These are phyloP conservation scores for Neophaeococcomyces mojaviensis DNA, from an alignment of 2,329 filamentous ascomycete genomes.

Conservation along the genomic window DNA sequence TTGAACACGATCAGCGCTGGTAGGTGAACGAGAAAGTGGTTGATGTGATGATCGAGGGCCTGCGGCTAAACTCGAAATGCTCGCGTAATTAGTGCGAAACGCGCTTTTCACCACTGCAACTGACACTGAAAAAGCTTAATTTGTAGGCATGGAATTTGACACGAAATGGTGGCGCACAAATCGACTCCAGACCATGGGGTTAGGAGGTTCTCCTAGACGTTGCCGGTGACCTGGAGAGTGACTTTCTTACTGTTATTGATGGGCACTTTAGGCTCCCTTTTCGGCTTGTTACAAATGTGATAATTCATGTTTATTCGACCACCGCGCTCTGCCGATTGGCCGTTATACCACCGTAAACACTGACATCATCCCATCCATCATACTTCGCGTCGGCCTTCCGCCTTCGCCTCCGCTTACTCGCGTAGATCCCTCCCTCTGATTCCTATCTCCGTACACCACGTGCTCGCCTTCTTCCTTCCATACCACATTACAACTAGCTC, in stretches of 20 bases:
- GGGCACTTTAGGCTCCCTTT: not conserved
- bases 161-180: not conserved
- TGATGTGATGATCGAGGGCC: not conserved
- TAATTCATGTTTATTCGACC: not conserved
- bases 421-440: not conserved
- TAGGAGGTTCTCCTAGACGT: too few relatives aligned
- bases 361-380: not conserved
- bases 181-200: too few relatives aligned
- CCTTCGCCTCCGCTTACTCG: not conserved
- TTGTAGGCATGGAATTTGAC: not conserved
- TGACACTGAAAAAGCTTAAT: not conserved
- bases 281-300: not conserved
- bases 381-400: not conserved
- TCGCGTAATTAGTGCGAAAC: constrained; percentile 8
- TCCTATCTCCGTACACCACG: constrained; percentile 35
- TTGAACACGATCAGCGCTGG: not conserved
- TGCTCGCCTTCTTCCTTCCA: constrained; percentile 22
- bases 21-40: not conserved
- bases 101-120: constrained; percentile 1
- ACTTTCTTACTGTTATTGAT: too few relatives aligned
- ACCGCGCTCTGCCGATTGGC: not conserved
- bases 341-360: not conserved
- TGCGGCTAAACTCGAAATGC: constrained; percentile 1
- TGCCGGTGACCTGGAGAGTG: too few relatives aligned
- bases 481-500: too few relatives aligned